phyloP scores from a whole-genome alignment of 164 flowering plant genomes.

The Stephania cephalantha region DNA sequence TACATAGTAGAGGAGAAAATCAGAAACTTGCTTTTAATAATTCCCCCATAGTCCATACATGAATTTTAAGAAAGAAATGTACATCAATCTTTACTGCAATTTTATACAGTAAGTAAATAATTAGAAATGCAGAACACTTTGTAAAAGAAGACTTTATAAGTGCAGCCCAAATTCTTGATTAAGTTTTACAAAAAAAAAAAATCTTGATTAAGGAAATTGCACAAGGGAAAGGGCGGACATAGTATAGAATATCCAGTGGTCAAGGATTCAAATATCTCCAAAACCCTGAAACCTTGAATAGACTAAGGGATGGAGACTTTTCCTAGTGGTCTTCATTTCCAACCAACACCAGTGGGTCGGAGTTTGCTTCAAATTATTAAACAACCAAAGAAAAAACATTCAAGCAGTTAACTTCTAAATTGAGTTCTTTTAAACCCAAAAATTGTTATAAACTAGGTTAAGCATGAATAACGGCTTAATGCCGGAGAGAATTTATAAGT shows the following conservation, averaged over 20 bases:
- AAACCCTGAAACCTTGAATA: no score
- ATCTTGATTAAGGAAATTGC: not conserved
- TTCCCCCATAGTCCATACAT: not conserved
- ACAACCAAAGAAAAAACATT: no score
- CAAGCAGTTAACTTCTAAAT: no score
- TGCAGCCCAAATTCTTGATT: not conserved
- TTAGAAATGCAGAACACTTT: not conserved
- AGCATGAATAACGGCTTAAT: no score
- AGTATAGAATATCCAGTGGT: no score
- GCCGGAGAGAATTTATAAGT: not conserved
- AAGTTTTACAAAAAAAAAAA: not conserved
- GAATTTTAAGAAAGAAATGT: not conserved
- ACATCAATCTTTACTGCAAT: not conserved
- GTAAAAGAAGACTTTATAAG: not conserved
- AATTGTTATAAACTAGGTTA: no score
- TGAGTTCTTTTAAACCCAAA: no score
- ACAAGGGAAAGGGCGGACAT: no score
- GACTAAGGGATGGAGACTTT: not conserved
- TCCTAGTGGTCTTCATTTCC: not conserved
- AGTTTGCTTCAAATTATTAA: no score
- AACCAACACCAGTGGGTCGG: not conserved
- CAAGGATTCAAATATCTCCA: no score
- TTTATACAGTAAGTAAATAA: not conserved
- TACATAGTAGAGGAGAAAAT: slow-evolving; percentile 9
- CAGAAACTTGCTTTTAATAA: not conserved